These are phyloP conservation scores for Ajuga chamaepitys DNA, from an alignment of 257 asterid species.

Conservation along the genomic window DNA sequence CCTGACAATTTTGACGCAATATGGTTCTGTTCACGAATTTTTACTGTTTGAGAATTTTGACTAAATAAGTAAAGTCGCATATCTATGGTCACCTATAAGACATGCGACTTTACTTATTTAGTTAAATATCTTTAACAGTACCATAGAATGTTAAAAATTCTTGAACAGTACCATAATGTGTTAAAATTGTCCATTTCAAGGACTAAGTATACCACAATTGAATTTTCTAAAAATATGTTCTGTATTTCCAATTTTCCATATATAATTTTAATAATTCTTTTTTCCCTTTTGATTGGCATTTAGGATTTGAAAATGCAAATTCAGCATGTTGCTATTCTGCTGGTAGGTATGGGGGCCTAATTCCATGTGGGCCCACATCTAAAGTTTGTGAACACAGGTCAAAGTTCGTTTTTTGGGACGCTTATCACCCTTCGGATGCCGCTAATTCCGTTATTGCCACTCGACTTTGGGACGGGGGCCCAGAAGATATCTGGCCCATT, in stretches of 20 bases:
- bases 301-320: constrained; percentile 54
- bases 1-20: too few relatives aligned
- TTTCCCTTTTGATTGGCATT: background rate
- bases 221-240: too few relatives aligned
- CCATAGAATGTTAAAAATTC: too few relatives aligned
- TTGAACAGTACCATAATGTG: too few relatives aligned
- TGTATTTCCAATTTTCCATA: background rate
- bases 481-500: constrained; percentile 51
- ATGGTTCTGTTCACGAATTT: too few relatives aligned
- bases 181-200: too few relatives aligned
- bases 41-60: too few relatives aligned
- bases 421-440: constrained; percentile 71
- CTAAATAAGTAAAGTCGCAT: too few relatives aligned
- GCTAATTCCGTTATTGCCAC: constrained; percentile 45
- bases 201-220: too few relatives aligned
- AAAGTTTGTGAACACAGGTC: constrained; percentile 54
- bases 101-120: too few relatives aligned
- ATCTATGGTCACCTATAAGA: too few relatives aligned
- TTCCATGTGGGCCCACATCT: constrained; percentile 67
- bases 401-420: constrained; percentile 76
- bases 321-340: constrained; percentile 54
- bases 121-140: too few relatives aligned
- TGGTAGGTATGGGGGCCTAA: constrained; percentile 60
- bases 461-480: constrained; percentile 46
- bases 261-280: background rate